A percentile compares a stretch with the other conserved stretches of the same genome.
phyloP scores from a whole-genome alignment of 2,329 filamentous ascomycete genomes.

The Colletotrichum sp. region DNA sequence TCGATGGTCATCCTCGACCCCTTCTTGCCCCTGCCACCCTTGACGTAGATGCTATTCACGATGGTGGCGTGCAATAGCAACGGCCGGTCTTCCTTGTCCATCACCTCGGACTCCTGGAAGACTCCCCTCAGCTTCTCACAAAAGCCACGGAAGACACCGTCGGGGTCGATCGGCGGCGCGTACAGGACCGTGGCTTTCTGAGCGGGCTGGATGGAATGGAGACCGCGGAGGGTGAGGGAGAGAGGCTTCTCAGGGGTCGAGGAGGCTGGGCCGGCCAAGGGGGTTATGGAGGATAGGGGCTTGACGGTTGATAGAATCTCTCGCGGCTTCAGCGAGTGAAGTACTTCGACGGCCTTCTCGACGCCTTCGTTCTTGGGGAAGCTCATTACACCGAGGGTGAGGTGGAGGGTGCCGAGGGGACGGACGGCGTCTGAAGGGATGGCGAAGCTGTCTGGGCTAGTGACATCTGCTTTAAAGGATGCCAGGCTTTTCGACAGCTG shows the following conservation, averaged over 20 bases:
- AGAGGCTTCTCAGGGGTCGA: constrained; percentile 26
- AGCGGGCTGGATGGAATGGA: constrained; percentile 64
- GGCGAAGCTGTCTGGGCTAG: constrained; percentile 44
- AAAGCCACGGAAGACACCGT: constrained; percentile 58
- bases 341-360: constrained; percentile 43
- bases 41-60: constrained; percentile 83
- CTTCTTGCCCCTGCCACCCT: constrained; percentile 35
- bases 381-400: constrained; percentile 87
- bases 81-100: constrained; percentile 63
- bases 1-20: constrained; percentile 54
- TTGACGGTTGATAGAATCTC: constrained; percentile 39
- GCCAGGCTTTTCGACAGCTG: constrained; percentile 70
- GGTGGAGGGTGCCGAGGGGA: constrained; percentile 80
- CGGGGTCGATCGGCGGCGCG: constrained; percentile 60
- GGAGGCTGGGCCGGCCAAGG: constrained; percentile 7
- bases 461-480: constrained; percentile 65
- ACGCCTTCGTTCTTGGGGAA: constrained; percentile 57
- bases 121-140: constrained; percentile 56
- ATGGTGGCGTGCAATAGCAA: constrained; percentile 85
- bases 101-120: constrained; percentile 62
- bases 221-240: constrained; percentile 54
- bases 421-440: constrained; percentile 73
- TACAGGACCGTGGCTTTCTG: constrained; percentile 68
- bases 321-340: constrained; percentile 41
- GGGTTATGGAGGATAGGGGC: constrained; percentile 17